Percentiles rank a stretch among this genome's conserved stretches.
Evolutionary conservation across 225 moss, liverwort and hornwort genomes (phyloP).

Genomic region (Antitrichia curtipendula): DNA sequence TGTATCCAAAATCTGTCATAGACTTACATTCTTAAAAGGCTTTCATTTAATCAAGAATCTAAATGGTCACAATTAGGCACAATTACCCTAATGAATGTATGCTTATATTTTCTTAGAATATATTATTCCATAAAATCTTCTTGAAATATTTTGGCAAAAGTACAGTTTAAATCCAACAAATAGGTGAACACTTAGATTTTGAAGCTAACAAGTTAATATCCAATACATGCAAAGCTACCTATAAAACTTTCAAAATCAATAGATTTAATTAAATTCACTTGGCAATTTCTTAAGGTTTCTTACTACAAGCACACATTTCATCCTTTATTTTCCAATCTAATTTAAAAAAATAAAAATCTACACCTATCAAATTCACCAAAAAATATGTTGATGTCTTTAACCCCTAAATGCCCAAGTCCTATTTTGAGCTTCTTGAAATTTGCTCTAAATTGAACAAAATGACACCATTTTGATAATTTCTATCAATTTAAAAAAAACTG

Average conservation of each 20-base stretch:
- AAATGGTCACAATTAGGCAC: background rate
- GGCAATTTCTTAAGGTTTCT: background rate
- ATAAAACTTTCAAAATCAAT: background rate
- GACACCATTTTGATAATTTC: no score
- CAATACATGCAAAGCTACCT: fast-evolving
- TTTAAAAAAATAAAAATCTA: no score
- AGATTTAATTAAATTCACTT: background rate
- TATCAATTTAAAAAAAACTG: no score
- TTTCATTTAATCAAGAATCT: background rate
- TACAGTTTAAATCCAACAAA: fast-evolving
- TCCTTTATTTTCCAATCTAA: no score
- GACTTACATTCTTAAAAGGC: background rate
- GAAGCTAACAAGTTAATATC: background rate
- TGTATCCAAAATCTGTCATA: background rate
- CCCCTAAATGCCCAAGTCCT: no score
- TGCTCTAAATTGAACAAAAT: no score
- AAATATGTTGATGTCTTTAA: background rate
- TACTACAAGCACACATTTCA: no score
- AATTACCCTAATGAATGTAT: fast-evolving
- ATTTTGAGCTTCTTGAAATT: no score
- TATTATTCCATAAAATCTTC: background rate
- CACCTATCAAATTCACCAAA: background rate
- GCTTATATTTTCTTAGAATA: fast-evolving
- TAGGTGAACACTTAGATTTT: background rate
- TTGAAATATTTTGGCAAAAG: fast-evolving